Base-by-base conservation (phyloP, 768 basidiomycete genomes). In the Ramaria sp. region DNA sequence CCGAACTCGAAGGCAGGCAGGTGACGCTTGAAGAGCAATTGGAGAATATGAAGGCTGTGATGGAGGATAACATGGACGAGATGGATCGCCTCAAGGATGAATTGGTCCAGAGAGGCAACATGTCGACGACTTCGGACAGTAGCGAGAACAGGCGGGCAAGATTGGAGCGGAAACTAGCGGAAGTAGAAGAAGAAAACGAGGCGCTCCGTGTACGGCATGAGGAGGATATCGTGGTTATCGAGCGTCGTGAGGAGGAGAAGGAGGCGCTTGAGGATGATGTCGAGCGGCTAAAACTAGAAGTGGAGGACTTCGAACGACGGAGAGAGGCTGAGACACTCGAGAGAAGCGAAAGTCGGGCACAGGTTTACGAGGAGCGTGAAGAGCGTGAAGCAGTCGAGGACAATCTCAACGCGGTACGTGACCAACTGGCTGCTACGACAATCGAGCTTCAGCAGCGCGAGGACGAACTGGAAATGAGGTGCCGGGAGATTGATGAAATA, bases 401-500 rank as follows among this genome's bases (percentile, higher is more conserved):
- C 2, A 83, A 83, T 62, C 64, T 91, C 50, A 88, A 89, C 62
- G 76, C 82, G 0, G 68, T 86, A 37, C 74, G 82, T 49, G 90
- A 92, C 70, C 83, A 81, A 67, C 74, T 90, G 9, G 89, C 90
- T 0, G 89, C 87, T 0, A 78, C 82, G 1, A 77, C 83, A 66
- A 91, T 92, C 60, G 89, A 91, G 69, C 71, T 91, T 27, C 86
- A 90, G 68, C 84, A 89, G 68, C 87, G 82, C 69, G 88, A 94
- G 63, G 88, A 93, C 60, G 93, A 95, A 31, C 68, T 92, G 20
- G 90, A 92, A 53, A 72, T 83, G 67, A 86, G 87, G 72, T 78
- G 78, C 56, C 73, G 77, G 58, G 89, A 91, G 67, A 81, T 93
- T 46, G 83, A 87, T 3, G 88, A 93, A 49, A 68, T 95, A 46